Percentiles rank a stretch among this genome's conserved stretches.
Evolutionary conservation across 1,139 yeast genomes (phyloP).

Genomic region (Candida sanyaensis): DNA sequence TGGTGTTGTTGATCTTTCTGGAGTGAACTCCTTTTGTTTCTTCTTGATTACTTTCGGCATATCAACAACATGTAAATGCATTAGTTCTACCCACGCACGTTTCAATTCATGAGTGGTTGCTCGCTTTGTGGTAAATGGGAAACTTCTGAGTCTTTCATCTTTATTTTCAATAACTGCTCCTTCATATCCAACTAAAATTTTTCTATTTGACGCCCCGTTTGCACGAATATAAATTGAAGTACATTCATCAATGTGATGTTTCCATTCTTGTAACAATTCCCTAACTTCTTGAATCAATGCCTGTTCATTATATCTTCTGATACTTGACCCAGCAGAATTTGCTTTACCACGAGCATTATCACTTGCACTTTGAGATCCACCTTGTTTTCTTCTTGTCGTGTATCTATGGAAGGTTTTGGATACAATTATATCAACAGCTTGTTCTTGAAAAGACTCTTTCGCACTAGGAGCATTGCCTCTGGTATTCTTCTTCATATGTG

Average conservation of each 20-base stretch:
- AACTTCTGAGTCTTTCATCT: constrained; percentile 61
- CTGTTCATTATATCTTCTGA: constrained; percentile 87
- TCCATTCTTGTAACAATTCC: constrained; percentile 69
- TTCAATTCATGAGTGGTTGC: constrained; percentile 84
- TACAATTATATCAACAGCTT: constrained; percentile 63
- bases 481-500: constrained; percentile 62
- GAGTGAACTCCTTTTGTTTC: constrained; percentile 24
- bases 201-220: constrained; percentile 69
- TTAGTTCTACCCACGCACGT: constrained; percentile 79
- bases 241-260: constrained; percentile 55
- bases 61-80: constrained; percentile 59
- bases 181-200: constrained; percentile 67
- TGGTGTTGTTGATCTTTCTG: constrained; percentile 19
- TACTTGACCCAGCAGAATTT: constrained; percentile 90
- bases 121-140: constrained; percentile 89
- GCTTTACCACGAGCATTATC: constrained; percentile 95
- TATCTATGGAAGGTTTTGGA: constrained; percentile 93
- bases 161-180: constrained; percentile 47
- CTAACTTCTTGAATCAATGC: constrained; percentile 78
- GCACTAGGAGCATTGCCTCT: constrained; percentile 54
- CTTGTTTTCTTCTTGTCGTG: constrained; percentile 96
- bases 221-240: constrained; percentile 81
- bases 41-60: constrained; percentile 50
- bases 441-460: constrained; percentile 49
- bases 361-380: constrained; percentile 93